Base-by-base conservation (phyloP, 257 asterid genomes). In the Haberlea rhodopensis region DNA sequence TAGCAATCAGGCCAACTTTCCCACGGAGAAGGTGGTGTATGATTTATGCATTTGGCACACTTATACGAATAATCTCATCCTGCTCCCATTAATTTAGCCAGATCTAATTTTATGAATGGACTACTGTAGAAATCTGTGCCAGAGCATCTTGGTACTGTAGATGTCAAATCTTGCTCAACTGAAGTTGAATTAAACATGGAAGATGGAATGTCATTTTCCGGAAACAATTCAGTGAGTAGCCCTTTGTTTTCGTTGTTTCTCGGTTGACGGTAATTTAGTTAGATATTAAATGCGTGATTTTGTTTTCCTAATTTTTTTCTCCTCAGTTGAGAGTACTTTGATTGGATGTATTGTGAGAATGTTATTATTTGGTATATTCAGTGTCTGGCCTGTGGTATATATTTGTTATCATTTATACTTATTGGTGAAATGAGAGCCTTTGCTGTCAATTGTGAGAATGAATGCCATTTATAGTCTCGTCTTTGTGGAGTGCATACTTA, bases 21-120 rank as follows among this genome's bases (percentile, higher is more conserved):
- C 87, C 34, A 67, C 65, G 60, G 80, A 81, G 54, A 81, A 79
- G 89, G 96, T 87, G 75, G 45, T 45, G 60, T 45, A 53, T 69
- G 53, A 62, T 68, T 70, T 71, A 46, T 68, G 68, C 65, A n/a
- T 67, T 27, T 20, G 5, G 59, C 55, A 53, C 26, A 57, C 16
- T 53, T 49, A 51, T 15, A 45, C 43, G 60, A 21, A 23, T 57
- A 46, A 62, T 37, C 55, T 58, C 57, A 56, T 60, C 60, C 64
- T 58, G 32, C 56, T 59, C 57, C 68, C 54, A 48, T 46, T 49
- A 24, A 27, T 26, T 61, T 37, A 20, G 56, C 29, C 62, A 60
- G 69, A 24, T 53, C 67, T 78, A 72, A 75, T 62, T 57, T 66
- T 37, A 56, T 69, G 56, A 51, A 62, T 74, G 71, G 67, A 53